Evolutionary conservation across 257 asterid genomes (phyloP).

Genomic region (Avicennia marina): DNA sequence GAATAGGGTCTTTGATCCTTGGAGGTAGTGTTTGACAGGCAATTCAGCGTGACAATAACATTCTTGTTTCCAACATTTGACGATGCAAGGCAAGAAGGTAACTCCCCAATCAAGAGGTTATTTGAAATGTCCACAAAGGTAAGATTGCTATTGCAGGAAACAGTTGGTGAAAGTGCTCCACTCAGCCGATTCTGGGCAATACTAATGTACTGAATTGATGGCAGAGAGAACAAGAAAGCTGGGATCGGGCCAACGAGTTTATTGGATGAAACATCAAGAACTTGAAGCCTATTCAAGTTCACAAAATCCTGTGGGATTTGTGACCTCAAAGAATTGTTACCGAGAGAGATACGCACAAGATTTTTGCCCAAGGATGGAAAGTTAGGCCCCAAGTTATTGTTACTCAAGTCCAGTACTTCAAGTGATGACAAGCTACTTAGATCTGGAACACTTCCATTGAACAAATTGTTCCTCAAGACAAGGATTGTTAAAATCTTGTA

Average conservation of each 20-base stretch:
- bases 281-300: constrained; percentile 38
- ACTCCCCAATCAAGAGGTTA: constrained; percentile 68
- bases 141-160: constrained; percentile 51
- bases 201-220: constrained; percentile 44
- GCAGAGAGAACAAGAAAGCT: constrained; percentile 62
- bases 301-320: constrained; percentile 51
- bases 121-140: constrained; percentile 65
- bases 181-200: constrained; percentile 62
- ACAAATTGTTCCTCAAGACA: constrained; percentile 53
- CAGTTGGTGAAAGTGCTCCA: constrained; percentile 53
- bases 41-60: constrained; percentile 55
- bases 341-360: constrained; percentile 38
- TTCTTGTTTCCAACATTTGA: constrained; percentile 45
- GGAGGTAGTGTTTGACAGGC: constrained; percentile 59
- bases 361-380: constrained; percentile 56
- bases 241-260: constrained; percentile 78
- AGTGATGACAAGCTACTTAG: constrained; percentile 42
- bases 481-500: constrained; percentile 50
- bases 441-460: constrained; percentile 77
- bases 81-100: constrained; percentile 73
- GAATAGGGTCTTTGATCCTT: constrained; percentile 55
- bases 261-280: constrained; percentile 65
- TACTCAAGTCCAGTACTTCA: constrained; percentile 71
- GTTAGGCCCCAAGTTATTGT: constrained; percentile 55
- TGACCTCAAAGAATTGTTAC: constrained; percentile 65